Evolutionary conservation across 164 flowering plant genomes (phyloP).

Genomic region (Aristolochia californica): DNA sequence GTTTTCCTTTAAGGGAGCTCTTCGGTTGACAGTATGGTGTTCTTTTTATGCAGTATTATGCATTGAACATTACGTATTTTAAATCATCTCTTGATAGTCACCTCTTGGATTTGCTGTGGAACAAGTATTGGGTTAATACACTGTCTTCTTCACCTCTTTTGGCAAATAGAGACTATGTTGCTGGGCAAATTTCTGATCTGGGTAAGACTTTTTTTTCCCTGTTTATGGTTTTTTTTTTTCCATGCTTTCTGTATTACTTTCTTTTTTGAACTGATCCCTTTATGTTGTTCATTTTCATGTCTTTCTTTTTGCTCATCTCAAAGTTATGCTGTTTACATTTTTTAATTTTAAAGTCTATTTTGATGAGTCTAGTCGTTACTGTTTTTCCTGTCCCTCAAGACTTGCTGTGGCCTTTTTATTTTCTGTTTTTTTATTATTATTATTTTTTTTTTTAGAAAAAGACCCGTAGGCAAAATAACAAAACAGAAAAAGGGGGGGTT

Average conservation of each 20-base stretch:
- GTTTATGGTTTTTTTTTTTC: neutral
- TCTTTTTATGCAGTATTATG: slow-evolving; percentile 58
- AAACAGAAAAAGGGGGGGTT: too few relatives aligned
- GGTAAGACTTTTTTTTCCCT: slow-evolving; percentile 32
- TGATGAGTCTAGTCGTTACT: too few relatives aligned
- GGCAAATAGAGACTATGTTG: slow-evolving; percentile 96
- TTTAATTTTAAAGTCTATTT: too few relatives aligned
- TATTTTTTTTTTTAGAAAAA: too few relatives aligned
- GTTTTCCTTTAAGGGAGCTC: neutral
- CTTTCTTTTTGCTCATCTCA: too few relatives aligned
- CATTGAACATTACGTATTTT: slow-evolving; percentile 93
- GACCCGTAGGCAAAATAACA: too few relatives aligned
- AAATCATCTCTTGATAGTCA: slow-evolving; percentile 90
- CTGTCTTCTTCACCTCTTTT: slow-evolving; percentile 92
- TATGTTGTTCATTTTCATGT: neutral
- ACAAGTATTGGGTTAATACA: slow-evolving; percentile 97
- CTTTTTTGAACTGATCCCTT: neutral
- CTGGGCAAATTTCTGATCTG: slow-evolving; percentile 96
- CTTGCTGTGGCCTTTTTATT: too few relatives aligned
- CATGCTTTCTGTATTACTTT: neutral
- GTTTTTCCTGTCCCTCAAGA: too few relatives aligned
- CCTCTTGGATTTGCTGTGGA: slow-evolving; percentile 94
- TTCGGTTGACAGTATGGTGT: neutral
- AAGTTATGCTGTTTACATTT: too few relatives aligned
- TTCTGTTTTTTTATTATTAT: too few relatives aligned